These are phyloP conservation scores for Cystobasidium sp. DNA, from an alignment of 1,284 basidiomycete genomes.

Conservation along the genomic window DNA sequence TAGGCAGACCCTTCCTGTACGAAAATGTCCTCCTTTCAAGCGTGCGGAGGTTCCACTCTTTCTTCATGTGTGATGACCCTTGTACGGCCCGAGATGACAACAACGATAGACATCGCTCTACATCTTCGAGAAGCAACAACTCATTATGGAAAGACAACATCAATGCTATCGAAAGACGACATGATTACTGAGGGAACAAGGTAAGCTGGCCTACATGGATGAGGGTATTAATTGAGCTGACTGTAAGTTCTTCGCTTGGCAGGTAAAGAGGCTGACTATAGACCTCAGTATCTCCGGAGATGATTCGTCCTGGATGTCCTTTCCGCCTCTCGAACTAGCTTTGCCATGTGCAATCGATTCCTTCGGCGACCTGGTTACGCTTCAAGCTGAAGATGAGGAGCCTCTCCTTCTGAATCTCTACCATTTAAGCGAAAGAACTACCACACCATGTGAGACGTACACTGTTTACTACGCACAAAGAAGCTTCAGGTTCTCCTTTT, in stretches of 20 bases:
- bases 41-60: constrained; percentile 10
- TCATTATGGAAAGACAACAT: neutral
- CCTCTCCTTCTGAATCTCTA: constrained; percentile 4
- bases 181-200: constrained; percentile 3
- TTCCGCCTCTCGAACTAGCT: constrained; percentile 10
- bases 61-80: constrained; percentile 15
- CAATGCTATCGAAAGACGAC: neutral
- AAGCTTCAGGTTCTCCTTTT: constrained; percentile 34
- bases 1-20: constrained; percentile 29
- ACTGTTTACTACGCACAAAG: constrained; percentile 7
- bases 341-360: constrained; percentile 5
- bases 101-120: neutral
- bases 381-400: neutral
- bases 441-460: neutral
- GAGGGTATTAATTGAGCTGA: neutral
- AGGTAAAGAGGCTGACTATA: constrained; percentile 30
- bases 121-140: no score
- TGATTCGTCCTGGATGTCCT: neutral
- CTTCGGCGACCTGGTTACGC: constrained; percentile 11
- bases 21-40: constrained; percentile 18
- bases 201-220: neutral
- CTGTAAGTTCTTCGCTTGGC: neutral
- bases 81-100: neutral
- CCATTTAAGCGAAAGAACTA: constrained; percentile 17
- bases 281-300: constrained; percentile 16